Percentiles rank a stretch among this genome's conserved stretches.
Evolutionary conservation across 164 flowering plant genomes (phyloP).

Genomic region (Magnolia changhungtana): DNA sequence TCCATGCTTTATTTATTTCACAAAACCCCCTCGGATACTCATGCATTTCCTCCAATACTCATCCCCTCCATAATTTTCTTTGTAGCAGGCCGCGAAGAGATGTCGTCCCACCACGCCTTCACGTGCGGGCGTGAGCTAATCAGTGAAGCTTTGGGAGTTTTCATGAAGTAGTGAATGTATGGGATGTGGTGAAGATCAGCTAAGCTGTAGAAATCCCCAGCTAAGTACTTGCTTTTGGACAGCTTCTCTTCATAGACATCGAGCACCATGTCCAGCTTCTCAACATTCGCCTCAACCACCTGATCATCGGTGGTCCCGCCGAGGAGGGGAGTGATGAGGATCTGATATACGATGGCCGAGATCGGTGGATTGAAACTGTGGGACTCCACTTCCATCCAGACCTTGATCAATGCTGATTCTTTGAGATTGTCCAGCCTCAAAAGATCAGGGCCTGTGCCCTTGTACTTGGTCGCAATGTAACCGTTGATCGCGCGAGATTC

Average conservation of each 20-base stretch:
- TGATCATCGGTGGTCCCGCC: constrained; percentile 1
- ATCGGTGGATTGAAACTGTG: constrained; percentile 10
- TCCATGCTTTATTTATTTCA: no score
- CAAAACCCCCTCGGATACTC: no score
- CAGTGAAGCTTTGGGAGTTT: constrained; percentile 35
- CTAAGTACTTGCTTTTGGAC: constrained; percentile 13
- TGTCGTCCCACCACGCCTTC: constrained; percentile 64
- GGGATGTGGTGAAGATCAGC: constrained; percentile 56
- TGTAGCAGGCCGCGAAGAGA: constrained; percentile 46
- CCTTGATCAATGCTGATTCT: constrained; percentile 9
- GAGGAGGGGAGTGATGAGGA: neutral
- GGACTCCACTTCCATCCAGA: constrained; percentile 14
- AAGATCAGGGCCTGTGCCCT: constrained; percentile 7
- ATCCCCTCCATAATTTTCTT: constrained; percentile 27
- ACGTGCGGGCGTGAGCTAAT: constrained; percentile 45
- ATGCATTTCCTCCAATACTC: no score
- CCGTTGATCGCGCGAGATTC: constrained; percentile 12
- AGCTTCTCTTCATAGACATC: constrained; percentile 17
- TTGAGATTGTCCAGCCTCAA: neutral
- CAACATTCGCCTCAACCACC: neutral
- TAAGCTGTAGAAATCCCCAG: constrained; percentile 47
- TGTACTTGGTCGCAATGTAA: constrained; percentile 10
- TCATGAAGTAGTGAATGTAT: constrained; percentile 46
- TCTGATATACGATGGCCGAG: neutral
- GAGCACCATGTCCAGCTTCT: constrained; percentile 7